Evolutionary conservation across 2,329 filamentous ascomycete species (phyloP).

Genomic region (Xylariaceae sp.): DNA sequence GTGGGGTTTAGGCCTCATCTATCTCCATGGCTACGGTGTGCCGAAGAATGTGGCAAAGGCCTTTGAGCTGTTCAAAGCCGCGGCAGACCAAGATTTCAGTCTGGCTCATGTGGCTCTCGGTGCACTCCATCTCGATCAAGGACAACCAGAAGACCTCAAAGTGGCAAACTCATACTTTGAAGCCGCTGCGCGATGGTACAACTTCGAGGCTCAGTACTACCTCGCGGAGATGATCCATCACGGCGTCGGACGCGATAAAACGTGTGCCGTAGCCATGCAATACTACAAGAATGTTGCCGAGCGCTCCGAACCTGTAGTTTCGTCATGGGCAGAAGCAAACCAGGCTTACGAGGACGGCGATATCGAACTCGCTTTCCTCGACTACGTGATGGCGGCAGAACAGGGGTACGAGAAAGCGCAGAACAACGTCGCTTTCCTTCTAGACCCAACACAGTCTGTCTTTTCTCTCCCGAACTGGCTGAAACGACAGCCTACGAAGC

Average conservation of each 20-base stretch:
- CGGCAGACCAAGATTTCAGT: conserved; percentile 76
- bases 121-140: conserved; percentile 80
- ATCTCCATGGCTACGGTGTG: conserved; percentile 68
- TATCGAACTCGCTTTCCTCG: conserved; percentile 70
- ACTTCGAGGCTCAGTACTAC: conserved; percentile 88
- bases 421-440: conserved; percentile 81
- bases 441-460: conserved; percentile 66
- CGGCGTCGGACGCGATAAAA: conserved; percentile 72
- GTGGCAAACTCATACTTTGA: conserved; percentile 84
- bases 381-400: conserved; percentile 82
- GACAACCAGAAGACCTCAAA: conserved; percentile 60
- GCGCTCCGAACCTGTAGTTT: conserved; percentile 65
- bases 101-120: conserved; percentile 79
- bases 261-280: conserved; percentile 68
- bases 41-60: conserved; percentile 65
- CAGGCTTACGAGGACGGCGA: conserved; percentile 75
- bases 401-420: conserved; percentile 88
- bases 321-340: conserved; percentile 78
- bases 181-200: conserved; percentile 72
- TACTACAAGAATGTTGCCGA: conserved; percentile 82
- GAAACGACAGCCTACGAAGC: conserved; percentile 36
- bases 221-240: conserved; percentile 80
- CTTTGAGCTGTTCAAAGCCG: conserved; percentile 68
- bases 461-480: conserved; percentile 52
- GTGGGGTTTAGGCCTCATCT: conserved; percentile 77